Percentiles rank a stretch among this genome's conserved stretches.
Conservation (phyloP, 176 grass and related monocot genomes). For the Sorghum bicolor region Sorghum_bicolor_NCBIv3 NC_012872.2:59341501-59342000, state of each 20-base stretch:
- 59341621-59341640: slow-evolving; percentile 31
- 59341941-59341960: slow-evolving; percentile 35
- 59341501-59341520: slow-evolving; percentile 34
- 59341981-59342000: slow-evolving; percentile 69
- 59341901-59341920: slow-evolving; percentile 42
- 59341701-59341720: slow-evolving; percentile 52
- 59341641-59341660: slow-evolving; percentile 50
- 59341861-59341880: slow-evolving; percentile 56
- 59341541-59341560: slow-evolving; percentile 25
- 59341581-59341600: slow-evolving; percentile 46
- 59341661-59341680: slow-evolving; percentile 32
- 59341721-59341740: slow-evolving; percentile 60
- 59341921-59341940: slow-evolving; percentile 59
- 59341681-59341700: slow-evolving; percentile 48
- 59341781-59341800: too few species aligned
- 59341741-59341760: slow-evolving; percentile 34
- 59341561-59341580: slow-evolving; percentile 29
- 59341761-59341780: not conserved
- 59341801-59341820: slow-evolving; percentile 26
- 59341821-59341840: slow-evolving; percentile 43
- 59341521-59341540: not conserved
- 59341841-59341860: slow-evolving; percentile 32
- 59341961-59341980: slow-evolving; percentile 59
- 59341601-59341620: slow-evolving; percentile 38
- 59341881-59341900: slow-evolving; percentile 59